Percentiles rank a stretch among this genome's conserved stretches.
Conservation (phyloP, 805 yeast genomes). For the Candida berthetii region DNA sequence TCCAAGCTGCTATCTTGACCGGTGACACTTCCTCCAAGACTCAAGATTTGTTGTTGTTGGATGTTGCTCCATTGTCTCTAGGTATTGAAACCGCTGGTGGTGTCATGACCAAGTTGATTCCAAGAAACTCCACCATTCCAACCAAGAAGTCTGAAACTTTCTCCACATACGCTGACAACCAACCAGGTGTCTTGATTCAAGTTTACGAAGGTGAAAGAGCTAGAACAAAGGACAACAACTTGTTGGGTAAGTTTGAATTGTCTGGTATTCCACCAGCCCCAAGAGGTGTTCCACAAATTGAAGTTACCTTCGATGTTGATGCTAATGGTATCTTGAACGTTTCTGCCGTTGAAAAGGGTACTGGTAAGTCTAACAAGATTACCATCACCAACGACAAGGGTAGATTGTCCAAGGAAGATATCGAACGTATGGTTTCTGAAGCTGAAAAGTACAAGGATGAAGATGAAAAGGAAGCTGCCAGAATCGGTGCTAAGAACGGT, state of each 20-base stretch:
- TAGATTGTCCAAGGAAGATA: slow-evolving; percentile 95
- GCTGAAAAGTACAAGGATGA: slow-evolving; percentile 97
- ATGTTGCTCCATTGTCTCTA: slow-evolving; percentile 94
- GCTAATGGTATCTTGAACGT: slow-evolving; percentile 97
- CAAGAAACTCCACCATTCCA: slow-evolving; percentile 96
- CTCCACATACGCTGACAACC: slow-evolving; percentile 97
- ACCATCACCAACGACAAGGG: slow-evolving; percentile 99
- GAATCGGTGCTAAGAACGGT: slow-evolving; percentile 92
- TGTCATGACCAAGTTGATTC: slow-evolving; percentile 96
- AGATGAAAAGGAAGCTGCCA: slow-evolving; percentile 90
- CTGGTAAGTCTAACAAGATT: slow-evolving; percentile 95
- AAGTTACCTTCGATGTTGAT: slow-evolving; percentile 94
- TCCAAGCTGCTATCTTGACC: slow-evolving; percentile 93
- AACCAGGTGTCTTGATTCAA: slow-evolving; percentile 97
- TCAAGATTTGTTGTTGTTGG: slow-evolving; percentile 88
- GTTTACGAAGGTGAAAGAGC: slow-evolving; percentile 99
- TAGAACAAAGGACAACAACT: slow-evolving; percentile 90
- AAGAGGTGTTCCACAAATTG: slow-evolving; percentile 98
- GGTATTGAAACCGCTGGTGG: slow-evolving; percentile 99
- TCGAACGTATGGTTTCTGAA: slow-evolving; percentile 95
- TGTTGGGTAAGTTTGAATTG: slow-evolving; percentile 95
- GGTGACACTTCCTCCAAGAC: slow-evolving; percentile 97
- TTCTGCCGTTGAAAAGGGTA: slow-evolving; percentile 95
- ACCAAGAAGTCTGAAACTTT: slow-evolving; percentile 95
- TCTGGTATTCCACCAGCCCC: slow-evolving; percentile 98